phyloP scores from a whole-genome alignment of 768 basidiomycete genomes.

The Mrakia gelida region DNA sequence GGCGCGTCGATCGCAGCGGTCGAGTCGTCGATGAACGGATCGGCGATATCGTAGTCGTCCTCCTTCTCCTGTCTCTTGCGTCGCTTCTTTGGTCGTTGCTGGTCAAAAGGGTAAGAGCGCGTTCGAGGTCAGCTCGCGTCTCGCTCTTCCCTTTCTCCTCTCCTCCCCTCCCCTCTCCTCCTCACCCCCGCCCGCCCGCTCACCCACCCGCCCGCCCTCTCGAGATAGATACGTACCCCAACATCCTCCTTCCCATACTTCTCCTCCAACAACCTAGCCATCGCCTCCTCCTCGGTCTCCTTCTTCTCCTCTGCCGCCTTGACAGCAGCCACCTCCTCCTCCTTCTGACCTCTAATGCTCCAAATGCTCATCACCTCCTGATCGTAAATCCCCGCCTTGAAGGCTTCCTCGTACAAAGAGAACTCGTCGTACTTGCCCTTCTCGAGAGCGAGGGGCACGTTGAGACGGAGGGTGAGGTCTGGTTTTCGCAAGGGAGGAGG shows the following conservation, averaged over 20 bases:
- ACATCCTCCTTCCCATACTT: constrained; percentile 37
- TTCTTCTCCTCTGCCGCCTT: constrained; percentile 8
- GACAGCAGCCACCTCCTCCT: not conserved
- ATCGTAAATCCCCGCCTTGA: constrained; percentile 25
- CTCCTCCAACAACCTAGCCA: constrained; percentile 35
- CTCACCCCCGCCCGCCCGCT: constrained; percentile 14
- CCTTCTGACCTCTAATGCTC: constrained; percentile 11
- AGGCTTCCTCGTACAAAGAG: constrained; percentile 28
- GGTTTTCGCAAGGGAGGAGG: constrained; percentile 19
- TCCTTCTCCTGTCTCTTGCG: constrained; percentile 43
- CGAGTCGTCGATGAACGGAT: constrained; percentile 97
- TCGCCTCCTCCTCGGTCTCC: constrained; percentile 22
- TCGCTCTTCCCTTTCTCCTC: not conserved
- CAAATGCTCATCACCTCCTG: constrained; percentile 19
- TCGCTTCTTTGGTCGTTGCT: constrained; percentile 16
- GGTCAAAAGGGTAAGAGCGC: constrained; percentile 25
- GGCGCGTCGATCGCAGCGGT: constrained; percentile 86
- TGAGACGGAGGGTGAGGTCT: constrained; percentile 28
- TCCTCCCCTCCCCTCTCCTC: too few species aligned
- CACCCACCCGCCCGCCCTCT: too few species aligned
- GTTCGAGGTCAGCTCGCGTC: not conserved
- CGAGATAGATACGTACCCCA: not conserved
- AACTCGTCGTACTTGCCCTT: constrained; percentile 14
- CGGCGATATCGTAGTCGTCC: constrained; percentile 84
- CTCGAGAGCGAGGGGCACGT: constrained; percentile 5